Evolutionary conservation across 176 grass and related monocot species (phyloP), one percentile per base, ranked within the genome.

Genomic region (Lolium multiflorum): DNA sequence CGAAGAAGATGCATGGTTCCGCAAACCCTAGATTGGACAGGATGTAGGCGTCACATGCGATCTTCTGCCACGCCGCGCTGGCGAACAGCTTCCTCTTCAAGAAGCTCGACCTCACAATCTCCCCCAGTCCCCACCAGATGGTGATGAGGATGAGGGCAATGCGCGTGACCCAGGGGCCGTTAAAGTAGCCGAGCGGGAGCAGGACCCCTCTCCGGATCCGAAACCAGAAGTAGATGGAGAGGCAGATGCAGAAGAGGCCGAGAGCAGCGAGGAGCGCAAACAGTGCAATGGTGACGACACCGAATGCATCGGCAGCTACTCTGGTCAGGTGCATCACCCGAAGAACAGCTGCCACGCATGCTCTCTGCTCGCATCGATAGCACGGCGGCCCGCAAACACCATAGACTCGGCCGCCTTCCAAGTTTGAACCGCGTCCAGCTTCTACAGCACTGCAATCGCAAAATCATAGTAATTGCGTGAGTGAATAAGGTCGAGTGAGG

Each of bases 241-340:
- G 94, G 82, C 74, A 85, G 69, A 96, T 89, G 82, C 90, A 94
- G 78, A 84, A 77, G n/a, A 98, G 78, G 71, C 91, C 89, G 54
- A 98, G 87, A 77, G 93, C 80, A 89, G 85, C 70, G 37, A 91
- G 89, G 74, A 92, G 76, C 55, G n/a, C 65, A 87, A 95, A 87
- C 78, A 98, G 88, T 83, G 64, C 68, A 66, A 96, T 91, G 79
- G 96, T 95, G 46, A 85, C 76, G 86, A 90, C 89, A 94, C 93
- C 94, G 94, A 98, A 90, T 83, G 87, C 79, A 91, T 98, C 96
- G 92, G 93, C 87, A 88, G 84, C 88, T 88, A 82, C 81, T 89
- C 87, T 94, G 92, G 87, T 93, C 93, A 87, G 91, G 96, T 90
- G 93, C 96, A 98, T 98, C 90, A 96, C 90, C 94, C 87, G 88